These are phyloP conservation scores for Fusarium acutatum DNA, from an alignment of 2,329 filamentous ascomycete species.

Conservation along the genomic window DNA sequence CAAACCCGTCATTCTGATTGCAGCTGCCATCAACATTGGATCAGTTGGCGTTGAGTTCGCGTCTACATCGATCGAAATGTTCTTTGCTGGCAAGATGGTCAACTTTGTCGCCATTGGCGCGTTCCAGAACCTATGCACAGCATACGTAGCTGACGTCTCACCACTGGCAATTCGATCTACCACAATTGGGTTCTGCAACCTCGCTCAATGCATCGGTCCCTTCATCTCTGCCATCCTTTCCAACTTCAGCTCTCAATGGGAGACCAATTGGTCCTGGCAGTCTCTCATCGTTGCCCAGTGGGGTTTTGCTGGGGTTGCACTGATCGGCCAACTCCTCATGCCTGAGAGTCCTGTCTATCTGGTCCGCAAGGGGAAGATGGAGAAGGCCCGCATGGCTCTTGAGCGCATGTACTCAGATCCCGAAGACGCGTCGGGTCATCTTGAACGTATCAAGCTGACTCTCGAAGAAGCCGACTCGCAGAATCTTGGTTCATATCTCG, in stretches of 20 bases:
- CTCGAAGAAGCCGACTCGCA: conserved; percentile 51
- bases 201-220: conserved; percentile 52
- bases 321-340: conserved; percentile 48
- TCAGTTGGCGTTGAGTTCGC: conserved; percentile 45
- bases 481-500: conserved; percentile 48
- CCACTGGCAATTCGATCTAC: conserved; percentile 50
- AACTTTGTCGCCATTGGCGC: conserved; percentile 47
- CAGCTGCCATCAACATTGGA: conserved; percentile 38
- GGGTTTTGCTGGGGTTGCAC: conserved; percentile 49
- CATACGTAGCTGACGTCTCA: conserved; percentile 50
- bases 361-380: conserved; percentile 51
- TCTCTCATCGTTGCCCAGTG: conserved; percentile 52
- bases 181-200: conserved; percentile 48
- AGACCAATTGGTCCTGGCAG: conserved; percentile 53
- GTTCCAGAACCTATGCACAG: conserved; percentile 49
- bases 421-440: conserved; percentile 47
- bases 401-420: conserved; percentile 56
- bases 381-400: conserved; percentile 41
- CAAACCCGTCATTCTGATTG: conserved; percentile 29
- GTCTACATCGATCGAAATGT: conserved; percentile 43
- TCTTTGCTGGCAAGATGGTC: conserved; percentile 44
- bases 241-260: conserved; percentile 48
- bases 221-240: conserved; percentile 50
- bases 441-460: conserved; percentile 57
- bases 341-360: conserved; percentile 62